Evolutionary conservation across 164 flowering plant genomes (phyloP).

Genomic region (Dillenia suffruticosa): DNA sequence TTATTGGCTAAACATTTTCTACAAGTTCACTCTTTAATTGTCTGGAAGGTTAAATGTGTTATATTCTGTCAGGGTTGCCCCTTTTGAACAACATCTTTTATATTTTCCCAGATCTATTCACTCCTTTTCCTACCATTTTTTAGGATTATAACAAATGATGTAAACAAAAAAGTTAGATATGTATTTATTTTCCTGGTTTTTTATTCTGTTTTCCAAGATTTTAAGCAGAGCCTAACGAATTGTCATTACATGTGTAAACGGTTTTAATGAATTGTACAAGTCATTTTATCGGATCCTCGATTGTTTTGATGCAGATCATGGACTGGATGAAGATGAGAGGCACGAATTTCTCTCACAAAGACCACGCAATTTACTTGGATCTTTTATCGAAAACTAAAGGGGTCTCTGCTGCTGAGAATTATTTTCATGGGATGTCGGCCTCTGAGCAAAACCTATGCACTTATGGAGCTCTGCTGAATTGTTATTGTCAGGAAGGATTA

Average conservation of each 20-base stretch:
- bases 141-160: no score
- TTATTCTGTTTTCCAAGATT: not conserved
- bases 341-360: conserved; percentile 23
- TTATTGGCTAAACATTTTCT: no score
- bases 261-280: not conserved
- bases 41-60: no score
- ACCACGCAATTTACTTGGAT: conserved; percentile 51
- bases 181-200: not conserved
- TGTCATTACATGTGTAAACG: not conserved
- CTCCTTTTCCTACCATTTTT: no score
- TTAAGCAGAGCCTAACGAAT: no score
- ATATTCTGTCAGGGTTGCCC: no score
- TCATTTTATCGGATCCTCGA: not conserved
- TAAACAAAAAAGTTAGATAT: not conserved
- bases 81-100: no score
- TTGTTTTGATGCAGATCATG: conserved; percentile 39
- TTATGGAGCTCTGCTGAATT: conserved; percentile 64
- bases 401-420: conserved; percentile 53
- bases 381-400: conserved; percentile 59
- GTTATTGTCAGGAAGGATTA: conserved; percentile 50
- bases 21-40: no score
- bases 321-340: conserved; percentile 75
- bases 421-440: conserved; percentile 36
- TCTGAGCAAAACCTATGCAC: conserved; percentile 28
- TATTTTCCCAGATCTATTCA: no score